These are phyloP conservation scores for Pythium plurisporium DNA, from an alignment of 352 stramenopile species.

Conservation along the genomic window DNA sequence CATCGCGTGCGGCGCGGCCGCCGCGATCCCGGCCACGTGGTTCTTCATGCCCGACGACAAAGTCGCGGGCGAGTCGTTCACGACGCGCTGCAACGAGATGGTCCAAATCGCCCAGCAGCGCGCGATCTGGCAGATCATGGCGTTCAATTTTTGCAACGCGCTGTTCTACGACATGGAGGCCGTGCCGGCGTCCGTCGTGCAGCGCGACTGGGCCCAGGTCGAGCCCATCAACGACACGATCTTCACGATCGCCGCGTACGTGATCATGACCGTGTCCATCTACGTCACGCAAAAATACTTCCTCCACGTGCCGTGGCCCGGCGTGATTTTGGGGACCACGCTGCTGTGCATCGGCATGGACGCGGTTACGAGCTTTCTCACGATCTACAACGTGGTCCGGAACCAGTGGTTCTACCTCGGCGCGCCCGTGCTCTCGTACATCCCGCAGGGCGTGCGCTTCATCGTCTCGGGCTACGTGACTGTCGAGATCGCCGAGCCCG, in stretches of 20 bases:
- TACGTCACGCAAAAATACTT: conserved; percentile 13
- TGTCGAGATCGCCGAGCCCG: conserved; percentile 25
- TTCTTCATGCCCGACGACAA: conserved; percentile 27
- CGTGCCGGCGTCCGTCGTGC: conserved; percentile 23
- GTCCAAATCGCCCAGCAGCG: conserved; percentile 25
- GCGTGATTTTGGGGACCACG: conserved; percentile 17
- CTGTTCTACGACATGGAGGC: conserved; percentile 25
- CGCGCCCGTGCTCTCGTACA: conserved; percentile 23
- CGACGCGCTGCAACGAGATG: conserved; percentile 12
- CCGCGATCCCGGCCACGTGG: conserved; percentile 6
- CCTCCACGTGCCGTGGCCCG: conserved; percentile 25
- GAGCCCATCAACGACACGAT: conserved; percentile 29
- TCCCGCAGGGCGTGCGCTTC: conserved; percentile 24
- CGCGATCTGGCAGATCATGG: conserved; percentile 25
- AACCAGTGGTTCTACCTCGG: conserved; percentile 27
- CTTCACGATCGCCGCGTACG: conserved; percentile 17
- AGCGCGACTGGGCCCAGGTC: conserved; percentile 26
- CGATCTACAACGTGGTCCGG: conserved; percentile 27
- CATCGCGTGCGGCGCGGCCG: conserved; percentile 12
- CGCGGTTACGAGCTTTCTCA: conserved; percentile 23
- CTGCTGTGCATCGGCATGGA: conserved; percentile 23
- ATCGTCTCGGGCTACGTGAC: conserved; percentile 25
- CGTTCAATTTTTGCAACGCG: conserved; percentile 34
- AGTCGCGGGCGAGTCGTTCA: conserved; percentile 2
- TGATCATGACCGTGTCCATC: conserved; percentile 11